Conservation (phyloP, 352 stramenopile genomes). For the Pythium biforme region DNA sequence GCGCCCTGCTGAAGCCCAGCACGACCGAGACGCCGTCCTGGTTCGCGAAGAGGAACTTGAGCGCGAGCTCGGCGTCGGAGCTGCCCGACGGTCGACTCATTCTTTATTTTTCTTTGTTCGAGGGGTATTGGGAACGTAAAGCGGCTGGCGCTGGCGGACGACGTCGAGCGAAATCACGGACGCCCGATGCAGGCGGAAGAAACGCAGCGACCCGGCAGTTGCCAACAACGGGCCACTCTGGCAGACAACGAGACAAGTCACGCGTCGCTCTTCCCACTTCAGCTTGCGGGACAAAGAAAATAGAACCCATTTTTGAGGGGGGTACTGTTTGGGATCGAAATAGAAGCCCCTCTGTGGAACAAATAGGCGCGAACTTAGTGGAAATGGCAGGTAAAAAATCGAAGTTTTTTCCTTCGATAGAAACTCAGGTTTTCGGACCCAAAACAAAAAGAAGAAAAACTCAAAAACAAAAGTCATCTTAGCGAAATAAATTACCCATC, state of each 20-base stretch:
- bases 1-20: conserved; percentile 49
- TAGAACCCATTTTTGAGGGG: conserved; percentile 1
- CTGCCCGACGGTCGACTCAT: conserved; percentile 35
- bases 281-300: conserved; percentile 8
- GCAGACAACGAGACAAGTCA: not conserved
- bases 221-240: too few relatives aligned
- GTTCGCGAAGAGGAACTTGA: conserved; percentile 88
- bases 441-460: not conserved
- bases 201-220: not conserved
- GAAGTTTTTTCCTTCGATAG: not conserved
- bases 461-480: not conserved
- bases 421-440: conserved; percentile 1
- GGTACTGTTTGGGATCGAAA: conserved; percentile 9
- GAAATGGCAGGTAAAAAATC: conserved; percentile 2
- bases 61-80: conserved; percentile 46
- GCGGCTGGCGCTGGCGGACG: not conserved
- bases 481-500: not conserved
- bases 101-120: not conserved
- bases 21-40: conserved; percentile 71
- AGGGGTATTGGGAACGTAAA: not conserved
- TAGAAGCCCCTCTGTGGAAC: conserved; percentile 7
- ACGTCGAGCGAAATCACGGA: not conserved
- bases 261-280: not conserved
- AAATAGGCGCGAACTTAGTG: conserved; percentile 1
- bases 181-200: not conserved